phyloP scores from a whole-genome alignment of 2,329 filamentous ascomycete species.

The Ophiostoma tasmaniense region DNA sequence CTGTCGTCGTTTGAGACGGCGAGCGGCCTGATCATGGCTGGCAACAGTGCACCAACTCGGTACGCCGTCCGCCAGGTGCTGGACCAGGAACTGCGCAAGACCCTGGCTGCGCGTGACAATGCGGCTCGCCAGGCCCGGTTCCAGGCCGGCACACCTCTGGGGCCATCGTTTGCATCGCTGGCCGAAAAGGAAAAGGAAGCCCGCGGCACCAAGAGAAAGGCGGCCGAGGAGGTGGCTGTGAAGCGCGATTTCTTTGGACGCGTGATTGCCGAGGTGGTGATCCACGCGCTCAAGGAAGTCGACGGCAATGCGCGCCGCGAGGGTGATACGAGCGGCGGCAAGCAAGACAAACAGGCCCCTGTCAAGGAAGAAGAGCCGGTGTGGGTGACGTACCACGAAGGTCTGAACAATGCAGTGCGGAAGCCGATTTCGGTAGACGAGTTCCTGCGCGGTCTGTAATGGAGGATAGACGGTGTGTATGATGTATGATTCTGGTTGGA shows the following conservation, averaged over 20 bases:
- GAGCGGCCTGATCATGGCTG: conserved; percentile 42
- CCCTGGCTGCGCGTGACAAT: conserved; percentile 57
- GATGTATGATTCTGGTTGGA: neutral
- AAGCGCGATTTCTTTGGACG: conserved; percentile 85
- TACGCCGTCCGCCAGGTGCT: conserved; percentile 90
- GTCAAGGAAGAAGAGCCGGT: conserved; percentile 48
- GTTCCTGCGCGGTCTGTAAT: conserved; percentile 61
- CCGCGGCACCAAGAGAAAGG: conserved; percentile 32
- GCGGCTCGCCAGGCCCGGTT: conserved; percentile 58
- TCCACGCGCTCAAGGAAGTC: conserved; percentile 26
- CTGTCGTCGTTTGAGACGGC: conserved; percentile 67
- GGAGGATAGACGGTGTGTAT: conserved; percentile 27
- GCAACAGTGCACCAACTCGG: conserved; percentile 62
- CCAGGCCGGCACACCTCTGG: conserved; percentile 39
- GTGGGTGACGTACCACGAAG: conserved; percentile 86
- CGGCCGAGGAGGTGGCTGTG: conserved; percentile 29
- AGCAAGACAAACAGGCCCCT: conserved; percentile 11
- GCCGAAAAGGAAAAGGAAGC: conserved; percentile 14
- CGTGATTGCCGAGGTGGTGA: conserved; percentile 41
- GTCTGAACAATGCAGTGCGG: conserved; percentile 82
- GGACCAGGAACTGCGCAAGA: conserved; percentile 78
- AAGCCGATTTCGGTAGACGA: conserved; percentile 79
- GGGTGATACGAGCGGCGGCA: conserved; percentile 21
- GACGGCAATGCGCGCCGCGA: conserved; percentile 31
- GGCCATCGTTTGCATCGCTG: conserved; percentile 14